phyloP scores from a whole-genome alignment of 768 basidiomycete genomes.

The Leucosporidium creatinivorum region DNA sequence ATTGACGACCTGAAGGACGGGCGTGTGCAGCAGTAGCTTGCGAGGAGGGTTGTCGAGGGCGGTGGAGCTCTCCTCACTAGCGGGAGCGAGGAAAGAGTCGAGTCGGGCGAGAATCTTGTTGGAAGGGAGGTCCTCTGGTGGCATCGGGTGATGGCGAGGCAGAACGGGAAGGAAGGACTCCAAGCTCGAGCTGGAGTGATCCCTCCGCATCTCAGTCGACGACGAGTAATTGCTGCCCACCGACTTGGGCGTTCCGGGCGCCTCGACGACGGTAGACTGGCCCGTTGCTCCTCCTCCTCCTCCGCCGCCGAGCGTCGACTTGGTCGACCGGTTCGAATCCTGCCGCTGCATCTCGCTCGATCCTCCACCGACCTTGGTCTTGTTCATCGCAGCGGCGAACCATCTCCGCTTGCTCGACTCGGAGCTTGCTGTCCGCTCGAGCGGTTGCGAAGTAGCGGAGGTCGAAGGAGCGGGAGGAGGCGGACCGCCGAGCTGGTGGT shows the following conservation, averaged over 20 bases:
- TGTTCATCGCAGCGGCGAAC: not conserved
- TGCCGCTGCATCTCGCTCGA: conserved; percentile 5
- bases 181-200: conserved; percentile 1
- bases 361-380: not conserved
- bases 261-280: conserved; percentile 5
- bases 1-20: conserved; percentile 89
- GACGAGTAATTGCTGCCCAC: conserved; percentile 24
- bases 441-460: not conserved
- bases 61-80: conserved; percentile 44
- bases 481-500: not conserved
- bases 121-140: conserved; percentile 6
- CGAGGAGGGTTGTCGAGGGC: conserved; percentile 78
- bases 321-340: not conserved
- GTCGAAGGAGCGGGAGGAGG: too few relatives aligned
- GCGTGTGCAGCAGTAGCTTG: conserved; percentile 71
- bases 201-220: conserved; percentile 11
- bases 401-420: not conserved
- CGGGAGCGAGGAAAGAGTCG: conserved; percentile 36
- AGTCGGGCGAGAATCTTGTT: conserved; percentile 36
- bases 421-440: not conserved
- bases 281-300: not conserved
- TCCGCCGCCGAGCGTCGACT: not conserved
- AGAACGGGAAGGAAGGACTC: not conserved
- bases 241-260: conserved; percentile 10
- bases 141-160: not conserved